Evolutionary conservation across 768 basidiomycete genomes (phyloP).

Genomic region (Obba rivulosa): DNA sequence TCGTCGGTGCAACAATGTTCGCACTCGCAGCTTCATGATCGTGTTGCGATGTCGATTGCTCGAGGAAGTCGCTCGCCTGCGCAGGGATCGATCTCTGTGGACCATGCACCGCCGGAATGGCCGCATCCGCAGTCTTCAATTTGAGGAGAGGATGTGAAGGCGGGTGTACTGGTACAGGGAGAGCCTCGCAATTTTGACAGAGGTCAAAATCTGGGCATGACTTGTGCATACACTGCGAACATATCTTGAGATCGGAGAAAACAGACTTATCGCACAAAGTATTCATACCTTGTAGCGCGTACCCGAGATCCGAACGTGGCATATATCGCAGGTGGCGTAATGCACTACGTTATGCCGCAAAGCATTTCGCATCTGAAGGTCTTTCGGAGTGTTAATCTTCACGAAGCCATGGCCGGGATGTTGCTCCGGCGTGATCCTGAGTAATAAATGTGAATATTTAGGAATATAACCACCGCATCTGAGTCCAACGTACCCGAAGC

Average conservation of each 20-base stretch:
- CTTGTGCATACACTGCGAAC: constrained; percentile 67
- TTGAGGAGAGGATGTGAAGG: constrained; percentile 68
- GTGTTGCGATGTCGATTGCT: no score
- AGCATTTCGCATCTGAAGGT: constrained; percentile 33
- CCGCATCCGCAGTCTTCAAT: constrained; percentile 49
- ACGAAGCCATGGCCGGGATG: constrained; percentile 78
- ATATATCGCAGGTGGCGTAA: constrained; percentile 60
- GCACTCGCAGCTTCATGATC: not conserved
- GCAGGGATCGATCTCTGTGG: not conserved
- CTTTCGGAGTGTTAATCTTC: constrained; percentile 45
- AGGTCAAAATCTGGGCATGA: constrained; percentile 78
- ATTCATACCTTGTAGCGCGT: constrained; percentile 64
- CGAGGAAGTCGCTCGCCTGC: no score
- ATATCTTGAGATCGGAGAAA: not conserved
- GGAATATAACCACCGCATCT: not conserved
- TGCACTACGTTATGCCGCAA: constrained; percentile 30
- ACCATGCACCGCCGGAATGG: constrained; percentile 30
- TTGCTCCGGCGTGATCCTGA: constrained; percentile 63
- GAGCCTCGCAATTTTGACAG: constrained; percentile 73
- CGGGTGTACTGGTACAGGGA: constrained; percentile 74
- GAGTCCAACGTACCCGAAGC: constrained; percentile 48
- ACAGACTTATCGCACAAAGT: not conserved
- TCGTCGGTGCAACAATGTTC: not conserved
- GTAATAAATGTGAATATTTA: not conserved
- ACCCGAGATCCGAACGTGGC: constrained; percentile 49